Conservation (phyloP, 2,329 filamentous ascomycete species). For the Epicoccum sorghinum region DNA sequence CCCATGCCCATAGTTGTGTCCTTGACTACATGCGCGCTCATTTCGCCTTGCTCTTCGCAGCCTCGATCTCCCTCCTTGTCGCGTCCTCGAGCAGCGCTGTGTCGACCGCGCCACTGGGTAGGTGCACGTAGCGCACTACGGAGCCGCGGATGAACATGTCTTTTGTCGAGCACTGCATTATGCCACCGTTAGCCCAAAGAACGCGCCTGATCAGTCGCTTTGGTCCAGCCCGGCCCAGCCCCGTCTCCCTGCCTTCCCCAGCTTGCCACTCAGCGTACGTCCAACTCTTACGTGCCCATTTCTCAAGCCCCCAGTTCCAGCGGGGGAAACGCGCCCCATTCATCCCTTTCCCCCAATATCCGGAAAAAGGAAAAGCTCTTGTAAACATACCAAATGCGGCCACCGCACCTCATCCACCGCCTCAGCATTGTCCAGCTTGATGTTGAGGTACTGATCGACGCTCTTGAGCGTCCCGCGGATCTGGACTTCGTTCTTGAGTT, state of each 20-base stretch:
- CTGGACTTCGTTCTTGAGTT: slow-evolving; percentile 99
- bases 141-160: slow-evolving; percentile 95
- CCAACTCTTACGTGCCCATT: too few species aligned
- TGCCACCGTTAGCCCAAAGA: slow-evolving; percentile 12
- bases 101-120: slow-evolving; percentile 82
- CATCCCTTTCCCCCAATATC: too few species aligned
- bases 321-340: too few species aligned
- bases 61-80: slow-evolving; percentile 53
- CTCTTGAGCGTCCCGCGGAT: slow-evolving; percentile 95
- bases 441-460: slow-evolving; percentile 98
- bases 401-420: slow-evolving; percentile 94
- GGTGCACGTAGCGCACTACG: slow-evolving; percentile 89
- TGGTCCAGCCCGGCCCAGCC: too few species aligned
- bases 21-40: slow-evolving; percentile 20
- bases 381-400: slow-evolving; percentile 74
- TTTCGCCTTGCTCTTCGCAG: slow-evolving; percentile 46
- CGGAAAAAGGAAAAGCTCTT: too few species aligned
- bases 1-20: not conserved
- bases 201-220: too few species aligned
- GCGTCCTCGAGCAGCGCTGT: slow-evolving; percentile 88
- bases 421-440: slow-evolving; percentile 94
- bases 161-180: slow-evolving; percentile 74
- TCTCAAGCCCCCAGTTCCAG: too few species aligned
- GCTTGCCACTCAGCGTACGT: too few species aligned
- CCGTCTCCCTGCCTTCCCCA: too few species aligned